phyloP scores from a whole-genome alignment of 441 rosid species.

The Euphorbia celastroides region DNA sequence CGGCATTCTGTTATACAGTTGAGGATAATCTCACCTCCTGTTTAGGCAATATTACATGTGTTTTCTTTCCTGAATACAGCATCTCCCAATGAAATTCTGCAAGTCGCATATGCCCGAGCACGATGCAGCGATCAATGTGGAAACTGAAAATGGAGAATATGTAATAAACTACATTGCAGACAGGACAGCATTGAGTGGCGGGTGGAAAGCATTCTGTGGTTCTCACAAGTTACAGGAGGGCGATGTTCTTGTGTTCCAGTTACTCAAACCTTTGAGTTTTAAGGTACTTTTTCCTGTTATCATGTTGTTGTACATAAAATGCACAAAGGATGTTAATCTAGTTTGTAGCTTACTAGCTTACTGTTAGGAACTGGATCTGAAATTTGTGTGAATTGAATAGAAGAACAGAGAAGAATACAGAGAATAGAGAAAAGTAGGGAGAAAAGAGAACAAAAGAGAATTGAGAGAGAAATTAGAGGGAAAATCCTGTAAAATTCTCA shows the following conservation, averaged over 20 bases:
- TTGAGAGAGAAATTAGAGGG: no score
- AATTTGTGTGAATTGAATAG: no score
- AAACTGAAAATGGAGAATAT: constrained; percentile 42
- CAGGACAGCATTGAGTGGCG: constrained; percentile 55
- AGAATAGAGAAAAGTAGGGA: no score
- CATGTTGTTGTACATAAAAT: not conserved
- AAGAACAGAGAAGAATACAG: no score
- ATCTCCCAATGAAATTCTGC: constrained; percentile 55
- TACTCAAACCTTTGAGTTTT: constrained; percentile 37
- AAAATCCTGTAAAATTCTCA: no score
- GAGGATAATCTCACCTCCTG: constrained; percentile 5
- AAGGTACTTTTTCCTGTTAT: constrained; percentile 33
- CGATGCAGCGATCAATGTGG: constrained; percentile 36
- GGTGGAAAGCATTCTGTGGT: constrained; percentile 51
- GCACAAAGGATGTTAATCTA: no score
- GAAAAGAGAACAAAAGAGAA: no score
- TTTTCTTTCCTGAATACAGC: constrained; percentile 28
- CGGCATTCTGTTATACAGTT: constrained; percentile 13
- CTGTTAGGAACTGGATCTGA: no score
- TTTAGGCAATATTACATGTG: constrained; percentile 2
- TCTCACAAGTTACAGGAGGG: constrained; percentile 37
- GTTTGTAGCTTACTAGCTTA: no score
- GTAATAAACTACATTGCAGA: constrained; percentile 39
- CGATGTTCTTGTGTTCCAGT: constrained; percentile 55
- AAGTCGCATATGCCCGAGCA: constrained; percentile 41